Evolutionary conservation across 192 early-diverging fungal species (phyloP).

Genomic region (Geranomyces variabilis): DNA sequence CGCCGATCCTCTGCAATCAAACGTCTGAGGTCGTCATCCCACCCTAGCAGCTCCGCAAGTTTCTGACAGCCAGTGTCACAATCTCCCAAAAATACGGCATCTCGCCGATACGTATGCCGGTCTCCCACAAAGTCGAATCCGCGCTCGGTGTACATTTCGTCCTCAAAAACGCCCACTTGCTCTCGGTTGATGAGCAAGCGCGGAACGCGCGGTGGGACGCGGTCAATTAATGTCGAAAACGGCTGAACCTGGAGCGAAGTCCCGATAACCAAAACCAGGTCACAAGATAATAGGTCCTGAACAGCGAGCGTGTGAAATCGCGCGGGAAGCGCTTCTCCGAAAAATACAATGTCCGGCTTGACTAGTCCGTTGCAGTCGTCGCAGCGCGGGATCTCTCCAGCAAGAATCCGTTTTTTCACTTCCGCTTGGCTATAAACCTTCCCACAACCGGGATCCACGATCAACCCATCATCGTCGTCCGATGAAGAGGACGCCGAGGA

Average conservation of each 20-base stretch:
- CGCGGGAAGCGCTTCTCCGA: constrained; percentile 85
- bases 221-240: constrained; percentile 78
- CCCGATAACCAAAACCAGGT: constrained; percentile 92
- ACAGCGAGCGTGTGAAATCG: constrained; percentile 67
- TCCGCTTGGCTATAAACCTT: constrained; percentile 29
- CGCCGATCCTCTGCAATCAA: constrained; percentile 16
- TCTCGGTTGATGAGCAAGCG: constrained; percentile 91
- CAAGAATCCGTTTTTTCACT: constrained; percentile 37
- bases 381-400: constrained; percentile 71
- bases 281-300: constrained; percentile 76
- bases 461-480: constrained; percentile 14
- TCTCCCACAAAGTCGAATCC: constrained; percentile 81
- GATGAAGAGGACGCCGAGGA: background rate
- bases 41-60: constrained; percentile 75
- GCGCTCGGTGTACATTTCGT: background rate
- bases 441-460: constrained; percentile 27
- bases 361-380: constrained; percentile 67
- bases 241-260: constrained; percentile 90
- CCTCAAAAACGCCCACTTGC: constrained; percentile 62
- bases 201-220: constrained; percentile 67
- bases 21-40: constrained; percentile 53
- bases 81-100: constrained; percentile 77
- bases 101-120: constrained; percentile 64
- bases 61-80: constrained; percentile 79
- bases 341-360: constrained; percentile 97